Evolutionary conservation across 345 rosid genomes (phyloP), one percentile per base, ranked within the genome.

Genomic region (Raphanus sativus): DNA sequence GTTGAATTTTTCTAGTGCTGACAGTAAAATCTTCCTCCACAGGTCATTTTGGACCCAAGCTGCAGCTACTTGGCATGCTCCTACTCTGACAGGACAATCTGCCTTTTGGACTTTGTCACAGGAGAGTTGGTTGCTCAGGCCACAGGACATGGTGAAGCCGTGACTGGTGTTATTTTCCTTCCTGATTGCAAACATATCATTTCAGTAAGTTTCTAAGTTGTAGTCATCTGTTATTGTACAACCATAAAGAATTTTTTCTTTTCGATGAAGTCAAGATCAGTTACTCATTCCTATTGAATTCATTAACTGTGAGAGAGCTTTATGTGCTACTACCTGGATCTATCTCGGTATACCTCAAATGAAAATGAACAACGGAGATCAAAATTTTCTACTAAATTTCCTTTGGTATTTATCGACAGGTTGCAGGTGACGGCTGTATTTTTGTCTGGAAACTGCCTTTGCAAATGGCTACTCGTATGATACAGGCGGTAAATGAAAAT

Each of bases 11-110:
- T 73, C 21, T 63, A 67, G 56, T 55, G 54, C 50, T 79, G 82
- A 81, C 75, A 55, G 33, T 69, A 70, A 54, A 9, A 30, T 69
- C 55, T 71, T 71, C 21, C 54, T 81, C 72, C 58, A 65, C 84
- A 92, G 96, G 94, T 90, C 72, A 78, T 82, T 61, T 76, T 89
- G 84, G 96, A 92, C 71, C 98, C 98, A 11, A 92, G 98, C 67
- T 80, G 89, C 83, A 87, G 84, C 74, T 92, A 84, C 82, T 66
- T 92, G 78, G 87, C 81, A 33, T 89, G 96, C 79, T 88, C 91
- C 34, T 89, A 85, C 85, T 87, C 97, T 59, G 86, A 86, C 85
- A 92, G 83, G 76, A 84, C 88, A 70, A 85, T 92, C 75, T 88
- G 92, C 82, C 55, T 90, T 71, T 85, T 87, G 52, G 91, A 92